A percentile compares a stretch with the other conserved stretches of the same genome.
Conservation (phyloP, 2,329 filamentous ascomycete genomes). For the Stemphylium vesicarium region DNA sequence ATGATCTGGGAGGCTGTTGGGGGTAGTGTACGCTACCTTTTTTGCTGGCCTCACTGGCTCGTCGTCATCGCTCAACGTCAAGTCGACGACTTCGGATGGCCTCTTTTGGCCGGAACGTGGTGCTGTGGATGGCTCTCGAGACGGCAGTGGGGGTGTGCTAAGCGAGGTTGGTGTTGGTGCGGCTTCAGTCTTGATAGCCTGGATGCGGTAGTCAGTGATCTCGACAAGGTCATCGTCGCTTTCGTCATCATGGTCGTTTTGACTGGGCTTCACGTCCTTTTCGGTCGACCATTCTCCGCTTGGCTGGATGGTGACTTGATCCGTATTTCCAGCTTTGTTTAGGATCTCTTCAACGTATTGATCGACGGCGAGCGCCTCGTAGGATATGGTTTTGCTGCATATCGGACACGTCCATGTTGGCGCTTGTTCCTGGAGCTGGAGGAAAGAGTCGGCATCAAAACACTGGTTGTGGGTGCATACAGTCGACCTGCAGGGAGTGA, state of each 20-base stretch:
- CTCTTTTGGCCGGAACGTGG: slow-evolving; percentile 51
- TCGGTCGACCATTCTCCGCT: slow-evolving; percentile 75
- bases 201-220: slow-evolving; percentile 49
- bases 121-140: slow-evolving; percentile 49
- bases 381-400: slow-evolving; percentile 83
- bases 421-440: slow-evolving; percentile 93
- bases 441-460: slow-evolving; percentile 90
- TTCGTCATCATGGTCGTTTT: slow-evolving; percentile 49
- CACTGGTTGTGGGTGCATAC: slow-evolving; percentile 90
- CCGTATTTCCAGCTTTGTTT: slow-evolving; percentile 71
- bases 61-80: slow-evolving; percentile 57
- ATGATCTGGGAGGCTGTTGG: slow-evolving; percentile 44
- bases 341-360: slow-evolving; percentile 93
- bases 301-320: slow-evolving; percentile 90
- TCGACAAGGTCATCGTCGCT: slow-evolving; percentile 56
- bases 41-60: slow-evolving; percentile 49
- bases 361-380: slow-evolving; percentile 83
- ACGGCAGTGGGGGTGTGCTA: slow-evolving; percentile 55
- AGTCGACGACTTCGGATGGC: slow-evolving; percentile 56
- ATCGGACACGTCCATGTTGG: slow-evolving; percentile 97
- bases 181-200: slow-evolving; percentile 51
- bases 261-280: slow-evolving; percentile 46
- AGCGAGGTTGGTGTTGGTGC: slow-evolving; percentile 45
- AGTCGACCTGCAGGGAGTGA: slow-evolving; percentile 77
- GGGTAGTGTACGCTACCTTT: slow-evolving; percentile 51